Evolutionary conservation across 257 asterid species (phyloP), one percentile per base, ranked within the genome.

Genomic region (Phtheirospermum japonicum): DNA sequence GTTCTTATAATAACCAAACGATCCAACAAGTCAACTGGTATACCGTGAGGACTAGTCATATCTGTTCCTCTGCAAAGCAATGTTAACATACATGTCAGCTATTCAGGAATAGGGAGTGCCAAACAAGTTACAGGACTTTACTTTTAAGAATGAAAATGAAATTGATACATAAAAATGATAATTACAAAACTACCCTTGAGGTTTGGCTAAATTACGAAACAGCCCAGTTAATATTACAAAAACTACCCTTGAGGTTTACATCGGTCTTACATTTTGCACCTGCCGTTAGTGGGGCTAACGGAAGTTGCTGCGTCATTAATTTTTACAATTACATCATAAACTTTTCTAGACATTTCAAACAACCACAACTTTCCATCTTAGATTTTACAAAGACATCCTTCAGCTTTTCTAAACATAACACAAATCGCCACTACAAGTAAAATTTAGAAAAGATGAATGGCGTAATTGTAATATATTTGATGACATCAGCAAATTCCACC

Each of bases 41-140:
- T 78, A 67, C 99, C 99, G 61, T 93, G 99, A 68, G 99, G 99
- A 64, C 97, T 83, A 13, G 81, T 61, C 95, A 87, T 89, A 72
- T 89, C 99, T 9, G 99, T 87, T 74, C 99, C 97, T 79, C 99
- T 92, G 76, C 72, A 75, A 49, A 46, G 36, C 58, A 52, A 52
- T 42, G 14, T 23, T 23, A 23, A 23, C 28, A 42, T 42, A 23
- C 28, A 42, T 42, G 49, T 42, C 5, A 42, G n/a, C 19, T 12
- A 42, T n/a, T n/a, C n/a, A n/a, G n/a, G n/a, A n/a, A n/a, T n/a
- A n/a, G n/a, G n/a, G n/a, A n/a, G n/a, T n/a, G n/a, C n/a, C n/a
- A n/a, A n/a, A n/a, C n/a, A n/a, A 42, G 18, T 42, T 42, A 4
- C 5, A 42, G 11, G 14, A 42, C 7, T 12, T 42, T 42, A n/a